Base-by-base conservation (phyloP, 2,329 filamentous ascomycete species). In the Colletotrichum acutatum region DNA sequence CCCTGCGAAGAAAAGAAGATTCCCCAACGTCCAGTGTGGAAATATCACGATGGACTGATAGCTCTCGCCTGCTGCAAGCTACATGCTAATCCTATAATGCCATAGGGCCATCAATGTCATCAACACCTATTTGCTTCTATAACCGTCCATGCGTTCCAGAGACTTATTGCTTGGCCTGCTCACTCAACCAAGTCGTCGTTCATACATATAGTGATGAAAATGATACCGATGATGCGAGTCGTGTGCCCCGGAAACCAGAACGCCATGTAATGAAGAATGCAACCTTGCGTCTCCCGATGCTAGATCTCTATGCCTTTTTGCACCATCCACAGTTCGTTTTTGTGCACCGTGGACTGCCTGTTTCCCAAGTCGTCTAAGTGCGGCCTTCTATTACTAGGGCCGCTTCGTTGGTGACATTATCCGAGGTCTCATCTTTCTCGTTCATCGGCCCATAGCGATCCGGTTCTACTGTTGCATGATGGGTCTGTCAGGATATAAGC, bases 401-500 rank as follows among this genome's bases (percentile, higher is more conserved):
- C 19, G 19, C 42, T n/a, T 49, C 42, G 19, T 49, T 49, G 16
- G 42, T 49, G 19, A 22, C 42, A 49, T 22, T 9, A 22, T 49
- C 5, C 4, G 11, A 49, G 22, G 42, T 49, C 19, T 12, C 42
- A 19, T 11, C 42, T 49, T 6, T 49, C 42, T 49, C 42, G 42
- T 49, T 11, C 42, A 22, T 49, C 19, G 16, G 42, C 16, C 42
- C 19, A n/a, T 49, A 49, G 42, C 42, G 42, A 34, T 24, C 12
- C 34, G 46, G 4, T 6, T 22, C 24, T 30, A 22, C n/a, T 57
- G 52, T 8, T 30, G 34, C 16, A 49, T 22, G 14, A 19, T 19
- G 12, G 7, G 12, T 63, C 24, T 37, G 14, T 70, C 80, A 19
- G 79, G 79, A 72, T 87, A 90, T 37, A 90, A 75, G 9, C 82